Evolutionary conservation across 331 rosid genomes (phyloP).

Genomic region (Erythrophleum ivorense): DNA sequence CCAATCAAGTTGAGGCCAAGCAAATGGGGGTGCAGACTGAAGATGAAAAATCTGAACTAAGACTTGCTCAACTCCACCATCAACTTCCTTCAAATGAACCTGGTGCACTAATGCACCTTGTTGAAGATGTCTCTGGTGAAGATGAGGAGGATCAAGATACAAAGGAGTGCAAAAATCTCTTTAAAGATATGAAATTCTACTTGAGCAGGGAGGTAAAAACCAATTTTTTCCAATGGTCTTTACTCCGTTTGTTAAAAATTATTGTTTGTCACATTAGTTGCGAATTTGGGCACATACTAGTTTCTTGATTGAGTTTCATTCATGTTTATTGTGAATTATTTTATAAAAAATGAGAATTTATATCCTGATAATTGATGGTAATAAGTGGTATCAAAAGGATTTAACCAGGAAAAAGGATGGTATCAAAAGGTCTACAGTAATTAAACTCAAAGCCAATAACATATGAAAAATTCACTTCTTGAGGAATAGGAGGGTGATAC

Average conservation of each 20-base stretch:
- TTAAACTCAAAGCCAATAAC: neutral
- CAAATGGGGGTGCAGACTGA: slow-evolving; percentile 41
- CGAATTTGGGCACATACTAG: neutral
- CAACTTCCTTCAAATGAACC: slow-evolving; percentile 92
- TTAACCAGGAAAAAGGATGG: neutral
- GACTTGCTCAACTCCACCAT: slow-evolving; percentile 95
- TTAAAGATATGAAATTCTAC: slow-evolving; percentile 78
- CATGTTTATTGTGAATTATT: no score
- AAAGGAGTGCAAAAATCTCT: slow-evolving; percentile 72
- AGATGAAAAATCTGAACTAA: slow-evolving; percentile 67
- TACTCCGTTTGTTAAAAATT: neutral
- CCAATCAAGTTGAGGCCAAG: slow-evolving; percentile 52
- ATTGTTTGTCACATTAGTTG: neutral
- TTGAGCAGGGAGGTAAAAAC: slow-evolving; percentile 79
- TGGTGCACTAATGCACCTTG: slow-evolving; percentile 83
- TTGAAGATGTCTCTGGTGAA: slow-evolving; percentile 63
- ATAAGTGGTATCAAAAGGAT: neutral
- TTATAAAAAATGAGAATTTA: neutral
- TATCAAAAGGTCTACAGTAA: neutral
- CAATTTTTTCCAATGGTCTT: neutral
- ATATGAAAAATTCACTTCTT: neutral
- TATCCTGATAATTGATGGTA: neutral
- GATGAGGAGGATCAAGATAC: slow-evolving; percentile 81
- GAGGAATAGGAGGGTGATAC: neutral
- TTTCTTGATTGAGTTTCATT: neutral